These are phyloP conservation scores for Trapa incisa DNA, from an alignment of 345 rosid genomes.

Conservation along the genomic window DNA sequence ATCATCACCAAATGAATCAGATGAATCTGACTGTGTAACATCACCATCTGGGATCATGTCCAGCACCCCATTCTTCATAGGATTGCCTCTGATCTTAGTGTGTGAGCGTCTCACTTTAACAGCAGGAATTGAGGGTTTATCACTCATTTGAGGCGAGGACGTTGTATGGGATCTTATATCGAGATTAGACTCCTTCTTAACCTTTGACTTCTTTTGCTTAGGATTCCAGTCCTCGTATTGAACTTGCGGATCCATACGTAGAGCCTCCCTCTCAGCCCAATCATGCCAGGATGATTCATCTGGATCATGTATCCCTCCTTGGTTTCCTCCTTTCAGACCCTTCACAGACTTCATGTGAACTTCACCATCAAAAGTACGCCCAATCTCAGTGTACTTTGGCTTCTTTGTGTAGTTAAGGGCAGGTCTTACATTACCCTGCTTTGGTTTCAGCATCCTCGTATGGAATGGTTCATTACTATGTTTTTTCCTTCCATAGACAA, in stretches of 20 bases:
- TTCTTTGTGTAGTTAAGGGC: conserved; percentile 27
- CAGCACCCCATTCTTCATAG: conserved; percentile 43
- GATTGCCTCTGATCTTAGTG: conserved; percentile 45
- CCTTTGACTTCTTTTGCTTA: conserved; percentile 57
- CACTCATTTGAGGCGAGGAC: conserved; percentile 41
- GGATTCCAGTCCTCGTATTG: conserved; percentile 43
- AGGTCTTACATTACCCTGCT: conserved; percentile 19
- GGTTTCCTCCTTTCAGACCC: conserved; percentile 51
- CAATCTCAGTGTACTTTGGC: conserved; percentile 28
- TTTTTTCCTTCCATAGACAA: conserved; percentile 29
- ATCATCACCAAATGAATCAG: conserved; percentile 42
- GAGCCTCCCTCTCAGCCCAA: conserved; percentile 31
- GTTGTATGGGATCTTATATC: conserved; percentile 36
- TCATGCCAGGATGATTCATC: conserved; percentile 37
- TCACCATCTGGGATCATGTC: conserved; percentile 31
- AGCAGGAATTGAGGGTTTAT: conserved; percentile 44
- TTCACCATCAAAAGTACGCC: conserved; percentile 31
- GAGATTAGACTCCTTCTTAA: conserved; percentile 38
- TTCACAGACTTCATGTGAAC: conserved; percentile 49
- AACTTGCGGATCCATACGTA: conserved; percentile 38
- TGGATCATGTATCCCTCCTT: conserved; percentile 26
- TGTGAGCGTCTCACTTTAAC: conserved; percentile 35
- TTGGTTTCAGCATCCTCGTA: conserved; percentile 17
- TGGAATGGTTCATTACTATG: conserved; percentile 23
- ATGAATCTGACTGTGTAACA: conserved; percentile 83